Base-by-base conservation (phyloP, 2,329 filamentous ascomycete genomes). In the Graphilbum ipis-grandicollis region DNA sequence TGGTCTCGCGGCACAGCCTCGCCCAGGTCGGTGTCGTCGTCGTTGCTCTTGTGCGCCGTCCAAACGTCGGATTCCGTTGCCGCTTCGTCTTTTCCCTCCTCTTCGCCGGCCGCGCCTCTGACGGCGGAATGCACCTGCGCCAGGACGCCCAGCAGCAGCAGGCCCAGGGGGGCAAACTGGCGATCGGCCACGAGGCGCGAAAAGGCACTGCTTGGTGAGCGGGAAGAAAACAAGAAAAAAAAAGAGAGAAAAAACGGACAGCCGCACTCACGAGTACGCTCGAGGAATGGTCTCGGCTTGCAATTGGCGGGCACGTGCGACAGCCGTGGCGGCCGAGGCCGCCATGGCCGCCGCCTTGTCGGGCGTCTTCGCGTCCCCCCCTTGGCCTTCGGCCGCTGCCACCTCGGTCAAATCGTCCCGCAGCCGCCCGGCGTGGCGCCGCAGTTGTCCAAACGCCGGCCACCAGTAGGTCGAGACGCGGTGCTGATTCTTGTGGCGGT, bases 401-500 rank as follows among this genome's bases (percentile, higher is more conserved):
- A 33, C 19, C 18, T 44, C 47, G n/a, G 21, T 12, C 43, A 56
- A 45, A 15, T 62, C 51, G 19, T 53, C 53, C 1, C 65, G 47
- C 3, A 93, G 58, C 38, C 66, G 65, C 9, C 58, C 57, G 9
- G 79, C 53, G 39, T 74, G 66, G 33, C 81, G 78, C 26, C 82
- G 74, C 44, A 94, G 66, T 44, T 78, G 66, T 37, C 68, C 68
- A 42, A 94, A 72, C 48, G 74, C 71, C 14, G 59, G 52, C 73
- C 81, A 96, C 88, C 88, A 98, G 51, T 74, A 71, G 13, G 36
- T 36, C 22, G 76, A 70, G 43, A 69, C 65, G 38, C 75, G 75
- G 56, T 96, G 88, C 59, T 96, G 88, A 59, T 94, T 96, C 51
- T 76, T 78, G 62, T 94, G 90, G 48, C 85, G 82, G 52, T 83